Percentiles rank a stretch among this genome's conserved stretches.
These are phyloP conservation scores for Skeletonema costatum DNA, from an alignment of 108 stramenopile genomes.

Conservation along the genomic window DNA sequence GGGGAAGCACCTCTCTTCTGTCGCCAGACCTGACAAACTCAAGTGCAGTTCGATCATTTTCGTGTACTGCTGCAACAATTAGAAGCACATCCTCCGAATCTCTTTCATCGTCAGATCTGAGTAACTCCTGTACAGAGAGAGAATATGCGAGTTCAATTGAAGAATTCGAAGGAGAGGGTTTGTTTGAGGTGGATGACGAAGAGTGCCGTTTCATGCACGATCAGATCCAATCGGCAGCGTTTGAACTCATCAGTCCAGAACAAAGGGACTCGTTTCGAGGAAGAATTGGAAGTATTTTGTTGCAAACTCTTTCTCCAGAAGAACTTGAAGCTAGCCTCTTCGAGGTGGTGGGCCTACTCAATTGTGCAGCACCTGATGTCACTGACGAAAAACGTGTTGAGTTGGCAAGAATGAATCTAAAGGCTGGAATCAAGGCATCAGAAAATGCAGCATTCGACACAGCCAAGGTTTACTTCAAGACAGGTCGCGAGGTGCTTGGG, in stretches of 20 bases:
- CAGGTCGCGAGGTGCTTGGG: not conserved
- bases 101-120: no score
- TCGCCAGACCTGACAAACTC: no score
- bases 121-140: no score
- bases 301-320: no score
- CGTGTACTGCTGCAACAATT: no score
- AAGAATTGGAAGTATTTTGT: not conserved
- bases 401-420: not conserved
- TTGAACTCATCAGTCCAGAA: not conserved
- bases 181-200: not conserved
- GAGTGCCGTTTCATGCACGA: conserved; percentile 30
- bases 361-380: not conserved
- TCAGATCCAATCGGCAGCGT: conserved; percentile 20
- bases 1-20: no score
- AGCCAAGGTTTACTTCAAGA: not conserved
- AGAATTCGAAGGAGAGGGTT: no score
- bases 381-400: not conserved
- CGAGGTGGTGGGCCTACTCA: not conserved
- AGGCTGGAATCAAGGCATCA: no score
- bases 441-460: not conserved
- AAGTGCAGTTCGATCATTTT: no score
- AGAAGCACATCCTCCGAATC: no score
- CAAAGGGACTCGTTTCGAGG: not conserved
- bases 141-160: not conserved
- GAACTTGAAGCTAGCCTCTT: no score